Evolutionary conservation across 169 alveolate species (phyloP).

Genomic region (Plasmodium malariae): DNA sequence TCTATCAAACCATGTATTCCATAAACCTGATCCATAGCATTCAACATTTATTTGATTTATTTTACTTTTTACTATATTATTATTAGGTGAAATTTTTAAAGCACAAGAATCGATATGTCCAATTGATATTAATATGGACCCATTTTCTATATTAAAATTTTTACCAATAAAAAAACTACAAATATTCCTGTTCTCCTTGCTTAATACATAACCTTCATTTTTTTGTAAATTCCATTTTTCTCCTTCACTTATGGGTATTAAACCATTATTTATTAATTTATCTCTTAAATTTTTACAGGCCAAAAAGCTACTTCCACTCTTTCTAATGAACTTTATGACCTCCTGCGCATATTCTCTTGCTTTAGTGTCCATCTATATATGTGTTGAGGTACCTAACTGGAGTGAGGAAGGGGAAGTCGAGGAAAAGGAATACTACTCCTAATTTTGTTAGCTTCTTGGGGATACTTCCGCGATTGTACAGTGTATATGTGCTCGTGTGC

Average conservation of each 20-base stretch:
- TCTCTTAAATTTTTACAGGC: slow-evolving; percentile 63
- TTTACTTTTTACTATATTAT: slow-evolving; percentile 25
- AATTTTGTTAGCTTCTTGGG: no score
- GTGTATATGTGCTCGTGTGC: no score
- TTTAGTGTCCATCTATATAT: slow-evolving; percentile 48
- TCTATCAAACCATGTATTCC: slow-evolving; percentile 99
- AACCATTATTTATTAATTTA: slow-evolving; percentile 15
- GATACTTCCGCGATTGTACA: no score
- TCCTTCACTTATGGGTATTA: slow-evolving; percentile 43
- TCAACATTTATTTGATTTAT: slow-evolving; percentile 58
- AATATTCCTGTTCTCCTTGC: slow-evolving; percentile 56
- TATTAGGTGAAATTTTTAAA: slow-evolving; percentile 59
- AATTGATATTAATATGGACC: slow-evolving; percentile 55
- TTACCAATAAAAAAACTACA: slow-evolving; percentile 64
- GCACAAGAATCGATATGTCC: slow-evolving; percentile 67
- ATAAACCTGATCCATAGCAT: slow-evolving; percentile 96
- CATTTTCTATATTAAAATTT: slow-evolving; percentile 39
- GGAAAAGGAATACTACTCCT: no score
- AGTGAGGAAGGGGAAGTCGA: no score
- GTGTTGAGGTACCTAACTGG: no score
- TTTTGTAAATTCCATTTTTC: slow-evolving; percentile 55
- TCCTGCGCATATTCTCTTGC: slow-evolving; percentile 74
- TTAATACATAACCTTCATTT: slow-evolving; percentile 65
- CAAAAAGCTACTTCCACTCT: slow-evolving; percentile 62
- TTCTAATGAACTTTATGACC: slow-evolving; percentile 23